Base-by-base conservation (phyloP, 2,329 filamentous ascomycete species). In the Cordyceps cateniannulata region DNA sequence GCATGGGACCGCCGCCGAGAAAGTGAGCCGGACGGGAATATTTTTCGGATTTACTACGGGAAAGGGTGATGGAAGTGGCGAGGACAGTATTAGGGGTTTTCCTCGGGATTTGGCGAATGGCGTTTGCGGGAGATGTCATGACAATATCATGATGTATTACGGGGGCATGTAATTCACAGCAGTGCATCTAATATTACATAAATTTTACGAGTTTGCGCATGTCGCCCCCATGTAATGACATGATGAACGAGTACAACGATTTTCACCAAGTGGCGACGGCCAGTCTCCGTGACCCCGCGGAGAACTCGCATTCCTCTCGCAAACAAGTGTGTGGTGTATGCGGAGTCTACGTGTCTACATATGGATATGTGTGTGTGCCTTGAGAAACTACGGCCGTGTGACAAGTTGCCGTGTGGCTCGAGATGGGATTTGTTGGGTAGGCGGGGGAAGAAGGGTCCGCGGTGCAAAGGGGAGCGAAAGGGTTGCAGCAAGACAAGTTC, bases 1-100 rank as follows among this genome's bases (percentile, higher is more conserved):
- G 86, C 71, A 82, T 59, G 61, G 55, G 44, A 12, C 61, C 61
- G 24, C 61, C 61, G 12, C 55, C 60, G 52, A 51, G 62, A 27
- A 62, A 51, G 45, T 60, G 38, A 60, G 20, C 12, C 32, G 12
- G 27, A 24, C 22, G 44, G 42, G n/a, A 22, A n/a, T 38, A 16
- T 3, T 45, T 22, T 14, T 18, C 7, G 27, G 12, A 32, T 12
- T 12, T 22, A 24, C n/a, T 10, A 32, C 14, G 14, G 40, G 3
- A n/a, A 18, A 24, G 5, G 52, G 40, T 29, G 38, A 22, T 27
- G 35, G 12, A 54, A 16, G 5, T 42, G 18, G 51, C 24, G 18
- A 12, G 16, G 16, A 14, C 20, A 42, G 22, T 8, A 25, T 22
- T 6, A 20, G 18, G 32, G 27, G 51, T 47, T 12, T 45, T 20